A percentile compares a stretch with the other conserved stretches of the same genome.
Conservation (phyloP, 805 yeast genomes). For the Lipomyces starkeyi region DNA sequence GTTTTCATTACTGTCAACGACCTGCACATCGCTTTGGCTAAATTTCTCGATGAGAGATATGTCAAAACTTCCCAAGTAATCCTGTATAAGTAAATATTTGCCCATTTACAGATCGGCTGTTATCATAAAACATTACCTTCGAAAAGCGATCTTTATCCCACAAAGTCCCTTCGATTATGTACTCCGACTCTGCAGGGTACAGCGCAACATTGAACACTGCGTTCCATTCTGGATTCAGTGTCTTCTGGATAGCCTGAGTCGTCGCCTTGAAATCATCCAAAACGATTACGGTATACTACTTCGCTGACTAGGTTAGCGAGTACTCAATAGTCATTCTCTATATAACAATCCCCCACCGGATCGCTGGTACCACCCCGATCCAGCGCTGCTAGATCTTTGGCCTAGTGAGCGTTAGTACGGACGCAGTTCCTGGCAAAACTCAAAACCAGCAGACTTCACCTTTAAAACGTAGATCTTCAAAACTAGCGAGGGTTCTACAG, state of each 20-base stretch:
- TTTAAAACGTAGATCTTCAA: constrained; percentile 24
- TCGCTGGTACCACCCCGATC: constrained; percentile 34
- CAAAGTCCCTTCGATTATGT: constrained; percentile 34
- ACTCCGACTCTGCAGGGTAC: constrained; percentile 22
- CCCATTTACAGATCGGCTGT: neutral
- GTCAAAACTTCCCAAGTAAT: constrained; percentile 35
- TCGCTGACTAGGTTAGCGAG: neutral
- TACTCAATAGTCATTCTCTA: neutral
- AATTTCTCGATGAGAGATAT: constrained; percentile 28
- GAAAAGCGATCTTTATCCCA: constrained; percentile 43
- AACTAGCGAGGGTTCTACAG: constrained; percentile 15
- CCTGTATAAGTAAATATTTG: constrained; percentile 13
- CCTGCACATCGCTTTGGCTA: constrained; percentile 7
- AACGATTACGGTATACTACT: constrained; percentile 40
- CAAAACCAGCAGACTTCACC: constrained; percentile 4
- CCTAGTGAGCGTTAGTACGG: constrained; percentile 21
- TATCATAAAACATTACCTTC: constrained; percentile 33
- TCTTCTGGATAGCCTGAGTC: constrained; percentile 67
- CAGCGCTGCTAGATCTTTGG: constrained; percentile 28
- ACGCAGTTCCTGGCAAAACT: neutral
- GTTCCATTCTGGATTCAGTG: constrained; percentile 78
- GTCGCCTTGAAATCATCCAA: constrained; percentile 43
- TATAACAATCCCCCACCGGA: constrained; percentile 30
- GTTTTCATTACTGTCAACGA: constrained; percentile 20
- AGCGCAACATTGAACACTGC: constrained; percentile 63